Base-by-base conservation (phyloP, 768 basidiomycete genomes). In the Asterophora lycoperdoides region DNA sequence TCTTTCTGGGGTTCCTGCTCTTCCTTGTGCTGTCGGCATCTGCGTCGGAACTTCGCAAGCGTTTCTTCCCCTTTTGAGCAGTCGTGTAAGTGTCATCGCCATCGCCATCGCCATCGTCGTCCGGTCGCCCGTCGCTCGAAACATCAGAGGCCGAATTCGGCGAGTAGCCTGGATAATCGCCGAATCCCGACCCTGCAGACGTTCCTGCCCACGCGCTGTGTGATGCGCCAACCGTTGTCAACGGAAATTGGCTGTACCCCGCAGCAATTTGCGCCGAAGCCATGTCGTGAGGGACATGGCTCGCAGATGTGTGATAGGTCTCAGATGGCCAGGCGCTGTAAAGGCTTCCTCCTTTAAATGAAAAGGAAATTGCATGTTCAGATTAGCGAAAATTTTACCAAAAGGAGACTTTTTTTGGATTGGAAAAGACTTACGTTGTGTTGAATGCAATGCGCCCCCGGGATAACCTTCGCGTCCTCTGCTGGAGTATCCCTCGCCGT, bases 1-100 rank as follows among this genome's bases (percentile, higher is more conserved):
- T 79, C 69, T 84, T 85, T 55, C 70, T 65, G 18, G 61, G 55
- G 44, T 57, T 61, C 44, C 59, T 64, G 18, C 58, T 46, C 54
- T 65, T 69, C 45, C 56, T 60, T 18, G 63, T 53, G 32, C 61
- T 56, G 19, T 49, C 48, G 19, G 61, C 63, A 46, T 56, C 62
- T 37, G 60, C 65, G 15, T 61, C 56, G 29, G 62, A 57, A 39
- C 52, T 59, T n/a, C 54, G 58, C 17, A 66, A 56, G 15, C 61
- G 63, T 53, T 63, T 67, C 57, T 66, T 67, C 46, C 62, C 60
- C 19, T 59, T 59, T 34, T 60, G 60, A 32, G 59, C 57, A 32
- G 47, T 20, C 32, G 35, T 38, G 19, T 52, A 54, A 20, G 59
- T 56, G 14, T 64, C 64, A 17, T 58, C 60, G 41, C 55, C 60